Conservation (phyloP, 441 rosid genomes). For the Euphorbia celastroides region DNA sequence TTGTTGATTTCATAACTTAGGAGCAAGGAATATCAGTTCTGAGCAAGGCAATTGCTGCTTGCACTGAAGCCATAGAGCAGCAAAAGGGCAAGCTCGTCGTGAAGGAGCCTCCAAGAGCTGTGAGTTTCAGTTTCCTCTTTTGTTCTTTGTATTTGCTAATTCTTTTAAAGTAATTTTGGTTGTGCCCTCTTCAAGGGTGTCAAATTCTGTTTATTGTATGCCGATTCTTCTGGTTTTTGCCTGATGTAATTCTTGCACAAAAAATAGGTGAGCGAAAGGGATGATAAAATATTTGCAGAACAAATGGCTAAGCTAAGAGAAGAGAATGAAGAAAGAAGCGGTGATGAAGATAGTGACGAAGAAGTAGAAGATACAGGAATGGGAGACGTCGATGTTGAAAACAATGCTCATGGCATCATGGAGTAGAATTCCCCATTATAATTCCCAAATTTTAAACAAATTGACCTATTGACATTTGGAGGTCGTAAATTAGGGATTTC, state of each 20-base stretch:
- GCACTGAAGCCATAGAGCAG: slow-evolving; percentile 68
- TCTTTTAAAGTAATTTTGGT: neutral
- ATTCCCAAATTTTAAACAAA: too few relatives aligned
- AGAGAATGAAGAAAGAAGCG: slow-evolving; percentile 83
- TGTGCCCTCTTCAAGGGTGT: neutral
- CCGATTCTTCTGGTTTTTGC: neutral
- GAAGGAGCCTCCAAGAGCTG: slow-evolving; percentile 93
- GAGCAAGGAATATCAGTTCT: slow-evolving; percentile 90
- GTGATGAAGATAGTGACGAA: slow-evolving; percentile 79
- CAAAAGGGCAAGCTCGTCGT: slow-evolving; percentile 86
- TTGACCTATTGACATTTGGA: neutral
- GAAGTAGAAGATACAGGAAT: slow-evolving; percentile 96
- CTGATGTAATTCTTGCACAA: too few relatives aligned
- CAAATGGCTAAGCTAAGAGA: slow-evolving; percentile 81
- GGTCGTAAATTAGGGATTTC: neutral
- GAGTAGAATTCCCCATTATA: slow-evolving; percentile 1
- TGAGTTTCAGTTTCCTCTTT: slow-evolving; percentile 31
- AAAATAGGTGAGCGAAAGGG: slow-evolving; percentile 91
- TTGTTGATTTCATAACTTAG: slow-evolving; percentile 30
- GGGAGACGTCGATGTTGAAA: slow-evolving; percentile 65
- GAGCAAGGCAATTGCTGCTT: slow-evolving; percentile 64
- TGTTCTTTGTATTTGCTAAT: neutral
- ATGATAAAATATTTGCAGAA: slow-evolving; percentile 88
- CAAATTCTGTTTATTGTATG: neutral
- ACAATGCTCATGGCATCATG: slow-evolving; percentile 11